Percentiles rank a stretch among this genome's conserved stretches.
These are phyloP conservation scores for Glycine latifolia DNA, from an alignment of 306 rosid species.

Conservation along the genomic window DNA sequence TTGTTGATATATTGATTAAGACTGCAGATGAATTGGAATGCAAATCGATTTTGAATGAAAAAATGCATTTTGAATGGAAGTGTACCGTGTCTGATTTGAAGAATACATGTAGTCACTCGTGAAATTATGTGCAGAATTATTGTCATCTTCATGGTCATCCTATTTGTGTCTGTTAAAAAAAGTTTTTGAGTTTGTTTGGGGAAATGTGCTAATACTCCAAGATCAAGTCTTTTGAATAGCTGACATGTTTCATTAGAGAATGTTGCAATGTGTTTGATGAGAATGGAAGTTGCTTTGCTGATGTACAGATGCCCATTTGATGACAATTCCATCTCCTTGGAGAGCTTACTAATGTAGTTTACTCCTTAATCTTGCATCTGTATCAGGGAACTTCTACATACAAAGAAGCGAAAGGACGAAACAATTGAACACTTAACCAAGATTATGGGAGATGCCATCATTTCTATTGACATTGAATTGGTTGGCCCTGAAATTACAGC, in stretches of 20 bases:
- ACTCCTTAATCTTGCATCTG: slow-evolving; percentile 39
- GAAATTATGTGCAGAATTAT: too few relatives aligned
- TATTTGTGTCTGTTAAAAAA: too few relatives aligned
- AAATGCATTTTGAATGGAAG: neutral
- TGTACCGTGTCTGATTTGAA: too few relatives aligned
- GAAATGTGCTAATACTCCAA: neutral
- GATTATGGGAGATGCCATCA: slow-evolving; percentile 61
- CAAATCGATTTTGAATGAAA: neutral
- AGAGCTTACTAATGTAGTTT: slow-evolving; percentile 32
- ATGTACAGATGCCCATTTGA: neutral
- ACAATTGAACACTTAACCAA: slow-evolving; percentile 55
- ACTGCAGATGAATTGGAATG: neutral
- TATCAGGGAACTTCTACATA: slow-evolving; percentile 83
- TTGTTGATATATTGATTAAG: slow-evolving; percentile 6
- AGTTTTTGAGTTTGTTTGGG: too few relatives aligned
- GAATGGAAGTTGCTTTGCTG: slow-evolving; percentile 1
- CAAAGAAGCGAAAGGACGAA: slow-evolving; percentile 76
- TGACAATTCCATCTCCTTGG: slow-evolving; percentile 30
- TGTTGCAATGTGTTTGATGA: slow-evolving; percentile 30
- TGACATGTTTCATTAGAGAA: neutral
- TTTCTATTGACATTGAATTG: slow-evolving; percentile 75
- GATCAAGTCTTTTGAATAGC: neutral
- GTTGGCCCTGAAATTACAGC: slow-evolving; percentile 69
- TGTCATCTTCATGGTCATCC: too few relatives aligned
- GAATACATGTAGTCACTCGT: too few relatives aligned